Base-by-base conservation (phyloP, 257 asterid genomes). In the Marsdenia floribunda region DNA sequence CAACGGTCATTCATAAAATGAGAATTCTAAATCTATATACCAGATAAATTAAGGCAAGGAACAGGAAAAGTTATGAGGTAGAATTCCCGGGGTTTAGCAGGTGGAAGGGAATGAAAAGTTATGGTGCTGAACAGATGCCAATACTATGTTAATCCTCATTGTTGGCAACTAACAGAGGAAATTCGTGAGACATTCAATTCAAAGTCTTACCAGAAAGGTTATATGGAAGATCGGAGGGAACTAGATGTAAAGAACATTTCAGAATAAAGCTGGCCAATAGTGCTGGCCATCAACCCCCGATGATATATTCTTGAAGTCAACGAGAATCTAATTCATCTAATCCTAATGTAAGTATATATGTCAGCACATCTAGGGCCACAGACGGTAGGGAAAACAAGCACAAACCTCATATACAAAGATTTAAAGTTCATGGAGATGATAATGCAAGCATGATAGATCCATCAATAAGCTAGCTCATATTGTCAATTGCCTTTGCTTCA, bases 401-500 rank as follows among this genome's bases (percentile, higher is more conserved):
- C 3, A 55, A 72, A 37, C 13, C 67, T 61, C 40, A 61, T 26
- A 61, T 14, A 61, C 21, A 10, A 24, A 13, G 21, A 61, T 18
- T 53, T 3, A 3, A 47, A 37, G 42, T 12, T 61, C 1, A 26
- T 60, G 40, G 40, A 12, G 40, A 13, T 0, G 15, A 58, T 58
- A 21, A 33, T 29, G 26, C 1, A 54, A 21, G 42, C 9, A 38
- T 54, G 55, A 21, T 38, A 29, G 18, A 11, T 19, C 46, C 44
- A 9, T 13, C 16, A 16, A 57, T 42, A 64, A 22, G 33, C 29
- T n/a, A 66, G 42, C 63, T 81, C 84, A 87, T 61, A 74, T 80
- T 4, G 63, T 9, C 96, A 87, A 90, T 89, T 68, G 90, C 90
- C 83, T 90, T 89, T 2, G 96, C 87, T 80, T 93, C 97, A 79